Evolutionary conservation across 495 filamentous ascomycete genomes (phyloP), one percentile per base, ranked within the genome.

Genomic region (Aspergillus asperescens): DNA sequence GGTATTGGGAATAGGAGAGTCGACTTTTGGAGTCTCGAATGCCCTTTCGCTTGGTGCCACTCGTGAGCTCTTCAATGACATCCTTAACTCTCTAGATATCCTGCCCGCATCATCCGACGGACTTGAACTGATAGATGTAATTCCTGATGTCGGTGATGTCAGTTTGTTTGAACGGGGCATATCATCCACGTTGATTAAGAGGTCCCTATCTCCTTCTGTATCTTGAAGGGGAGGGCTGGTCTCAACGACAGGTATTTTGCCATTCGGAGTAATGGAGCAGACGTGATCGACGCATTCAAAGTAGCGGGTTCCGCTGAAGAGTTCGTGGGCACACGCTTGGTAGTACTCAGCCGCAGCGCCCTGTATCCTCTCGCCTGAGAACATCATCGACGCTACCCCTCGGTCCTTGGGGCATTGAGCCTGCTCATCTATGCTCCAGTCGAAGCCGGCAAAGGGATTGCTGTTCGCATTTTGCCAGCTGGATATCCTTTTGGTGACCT

Each of bases 281-380:
- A 65, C 55, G 55, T 79, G 77, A 37, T 76, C 72, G 12, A 66
- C 41, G 37, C 77, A 79, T 37, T 76, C 71, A 48, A 80, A 80
- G 50, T 73, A 78, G 0, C 76, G 73, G 6, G 61, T 69, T 23
- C 65, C 62, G 53, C 71, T 77, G 43, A 77, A 73, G 24, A 76
- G 52, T 32, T 80, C 77, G 55, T 79, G 74, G 0, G 74, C 68
- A 58, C 74, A 76, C 5, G 75, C 77, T 50, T 79, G 73, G 27
- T 73, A 80, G 45, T 80, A 80, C 56, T 80, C 77, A 4, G 77
- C 75, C 3, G 75, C 74, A 32, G 65, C 56, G 13, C 77, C 77
- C 13, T 72, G 60, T 2, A 71, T 64, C 42, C 57, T 7, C 22
- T 55, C 52, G 43, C 64, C 61, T 13, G 63, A 52, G 38, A 67